Base-by-base conservation (phyloP, 78 protist genomes). In the Speleostelium caveatum region DNA sequence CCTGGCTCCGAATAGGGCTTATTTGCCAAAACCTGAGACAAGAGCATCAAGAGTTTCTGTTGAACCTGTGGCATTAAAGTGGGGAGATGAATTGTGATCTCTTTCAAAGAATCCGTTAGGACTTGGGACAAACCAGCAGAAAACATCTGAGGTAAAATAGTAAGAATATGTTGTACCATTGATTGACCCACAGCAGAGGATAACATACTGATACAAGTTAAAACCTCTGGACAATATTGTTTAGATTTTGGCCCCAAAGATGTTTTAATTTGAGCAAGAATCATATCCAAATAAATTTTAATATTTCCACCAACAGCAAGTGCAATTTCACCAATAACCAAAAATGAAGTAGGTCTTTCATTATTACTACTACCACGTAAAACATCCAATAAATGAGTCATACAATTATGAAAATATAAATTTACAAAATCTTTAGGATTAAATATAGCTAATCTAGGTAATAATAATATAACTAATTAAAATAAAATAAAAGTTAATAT, bases 161-260 rank as follows among this genome's bases (percentile, higher is more conserved):
- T 38, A 22, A 41, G 58, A 73, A 93, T 65, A 30, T 75, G 38
- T 19, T 56, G 73, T 12, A 51, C 28, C 79, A 80, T 65, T 12
- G 36, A 39, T 26, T 24, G 67, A 17, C 92, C 86, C 30, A 87
- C 92, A n/a, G 94, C 90, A 3, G 62, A 58, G 14, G 91, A 73
- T 53, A 87, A 72, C 94, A 94, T 94, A 59, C 75, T 51, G 22
- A 94, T 73, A 59, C 94, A 94, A 7, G 74, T 77, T 26, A 94
- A 32, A n/a, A 77, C 96, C 26, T 92, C 95, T 30, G 95, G 95
- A 69, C 86, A 62, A 59, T 75, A 61, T 45, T 69, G 89, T 77
- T 83, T 71, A 41, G 83, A 78, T 22, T 74, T 79, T 14, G 94
- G 67, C 17, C 42, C 26, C 36, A 76, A 30, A 6, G 74, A 86